Base-by-base conservation (phyloP, 176 grass and related monocot species). In the Bonia amplexicaulis region DNA sequence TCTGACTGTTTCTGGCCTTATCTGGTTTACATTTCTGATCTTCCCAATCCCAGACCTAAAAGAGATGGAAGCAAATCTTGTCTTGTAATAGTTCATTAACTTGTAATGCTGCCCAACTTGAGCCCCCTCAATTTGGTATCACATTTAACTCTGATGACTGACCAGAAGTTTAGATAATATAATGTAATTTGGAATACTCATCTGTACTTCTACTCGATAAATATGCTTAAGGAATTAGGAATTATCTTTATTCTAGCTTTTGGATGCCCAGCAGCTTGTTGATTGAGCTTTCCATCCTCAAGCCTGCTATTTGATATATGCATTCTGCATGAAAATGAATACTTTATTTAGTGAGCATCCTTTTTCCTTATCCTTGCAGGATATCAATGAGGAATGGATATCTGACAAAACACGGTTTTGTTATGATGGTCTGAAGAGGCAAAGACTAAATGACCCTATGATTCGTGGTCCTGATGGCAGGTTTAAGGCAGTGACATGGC, bases 311-410 rank as follows among this genome's bases (percentile, higher is more conserved):
- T 71, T 12, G 20, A 44, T 64, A 82, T 53, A 8, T 81, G 9
- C 57, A 63, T 63, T 65, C 13, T 65, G 62, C 3, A 29, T 57
- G 66, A 63, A 88, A 65, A 80, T 11, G 66, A 45, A 39, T 9
- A 77, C 5, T 46, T 6, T 45, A 46, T 51, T 69, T 60, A 79
- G 9, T 73, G 6, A 23, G 23, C 10, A 29, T 78, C 19, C 0
- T n/a, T 49, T 66, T 58, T 52, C 8, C 23, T 33, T 20, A 85
- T 74, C 12, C 68, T 84, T 88, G 74, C 72, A 99, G 97, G 97
- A 99, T 83, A 99, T 99, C 70, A 99, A 96, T 68, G 97, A 99
- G 82, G 97, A 99, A 87, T 99, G 97, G 97, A 99, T 99, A 79
- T 99, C 97, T 79, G 97, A 99, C 65, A 99, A 99, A 90, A 99